These are phyloP conservation scores for Marvania coccoides DNA, from an alignment of 139 green algal genomes.

Conservation along the genomic window DNA sequence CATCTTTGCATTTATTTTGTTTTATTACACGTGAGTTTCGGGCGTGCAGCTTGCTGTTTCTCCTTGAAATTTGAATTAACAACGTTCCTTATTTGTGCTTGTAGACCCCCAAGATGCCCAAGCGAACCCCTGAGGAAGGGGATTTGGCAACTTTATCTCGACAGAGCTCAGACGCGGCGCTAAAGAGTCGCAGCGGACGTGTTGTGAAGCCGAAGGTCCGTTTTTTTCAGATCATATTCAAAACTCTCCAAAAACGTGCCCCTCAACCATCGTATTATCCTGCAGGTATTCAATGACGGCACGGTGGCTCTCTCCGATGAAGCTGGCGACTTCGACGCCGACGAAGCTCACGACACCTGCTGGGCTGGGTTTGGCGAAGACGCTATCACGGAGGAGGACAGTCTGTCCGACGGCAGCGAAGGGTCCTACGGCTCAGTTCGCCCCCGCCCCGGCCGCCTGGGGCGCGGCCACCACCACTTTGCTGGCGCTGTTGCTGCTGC, in stretches of 20 bases:
- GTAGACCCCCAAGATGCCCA: constrained; percentile 11
- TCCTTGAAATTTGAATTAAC: too few relatives aligned
- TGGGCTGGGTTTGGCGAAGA: constrained; percentile 15
- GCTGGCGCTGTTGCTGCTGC: background rate
- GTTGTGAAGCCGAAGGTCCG: constrained; percentile 36
- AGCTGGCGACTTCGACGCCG: background rate
- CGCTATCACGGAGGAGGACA: background rate
- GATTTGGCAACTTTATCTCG: constrained; percentile 1
- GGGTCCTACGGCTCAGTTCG: constrained; percentile 1
- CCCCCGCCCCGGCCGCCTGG: background rate
- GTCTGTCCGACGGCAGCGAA: background rate
- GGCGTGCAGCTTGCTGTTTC: too few relatives aligned
- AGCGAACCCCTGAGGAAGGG: constrained; percentile 4
- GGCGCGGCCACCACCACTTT: constrained; percentile 11
- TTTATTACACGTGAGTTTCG: too few relatives aligned
- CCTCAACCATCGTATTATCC: background rate
- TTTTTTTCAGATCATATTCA: background rate
- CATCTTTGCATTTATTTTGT: too few relatives aligned
- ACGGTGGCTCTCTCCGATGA: constrained; percentile 3
- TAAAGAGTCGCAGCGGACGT: constrained; percentile 27
- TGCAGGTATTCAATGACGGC: constrained; percentile 22
- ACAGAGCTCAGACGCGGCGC: background rate
- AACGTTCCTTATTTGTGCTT: too few relatives aligned
- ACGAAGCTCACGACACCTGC: background rate
- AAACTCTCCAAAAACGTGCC: too few relatives aligned